Base-by-base conservation (phyloP, 2,329 filamentous ascomycete genomes). In the Rhexocercosporidium sp. region DNA sequence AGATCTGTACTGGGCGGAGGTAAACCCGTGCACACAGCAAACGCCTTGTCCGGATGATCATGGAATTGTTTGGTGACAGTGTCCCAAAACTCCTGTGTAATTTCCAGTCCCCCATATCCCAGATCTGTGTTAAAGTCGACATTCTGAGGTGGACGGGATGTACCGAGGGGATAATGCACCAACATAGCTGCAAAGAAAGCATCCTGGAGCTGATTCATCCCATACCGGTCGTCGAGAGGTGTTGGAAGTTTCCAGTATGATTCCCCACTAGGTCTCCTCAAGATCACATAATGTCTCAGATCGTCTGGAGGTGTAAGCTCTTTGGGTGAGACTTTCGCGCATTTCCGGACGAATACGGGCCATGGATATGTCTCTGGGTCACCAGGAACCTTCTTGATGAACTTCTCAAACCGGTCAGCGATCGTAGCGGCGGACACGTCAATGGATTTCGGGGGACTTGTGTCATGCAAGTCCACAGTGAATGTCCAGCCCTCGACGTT, bases 181-280 rank as follows among this genome's bases (percentile, higher is more conserved):
- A 59, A 44, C 57, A 71, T 69, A 3, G 66, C 71, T 18, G 41
- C 11, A 60, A 66, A 64, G 49, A 72, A 73, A 2, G 51, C 64
- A 9, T 64, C 47, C 44, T 75, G 71, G n/a, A 69, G 37, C 22
- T 71, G 69, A 62, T 75, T 75, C 27, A 71, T 59, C 7, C 69
- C 72, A 61, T 68, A 69, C 18, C 37, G 37, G 1, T 18, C 14
- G 6, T 47, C 25, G 1, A 62, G 2, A 41, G 60, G 54, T 14
- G 22, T 53, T 16, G 73, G 70, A 22, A 75, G 31, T n/a, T 70
- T 74, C 73, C 73, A 75, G 57, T 73, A 75, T 27, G 56, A 64
- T 25, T 49, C 54, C 25, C 22, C 14, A 3, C 51, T 31, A 3
- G 44, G 6, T 9, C 31, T 25, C 9, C 44, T 59, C 4, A 68